Conservation (phyloP, 768 basidiomycete genomes). For the Leccinum subtestaceum region DNA sequence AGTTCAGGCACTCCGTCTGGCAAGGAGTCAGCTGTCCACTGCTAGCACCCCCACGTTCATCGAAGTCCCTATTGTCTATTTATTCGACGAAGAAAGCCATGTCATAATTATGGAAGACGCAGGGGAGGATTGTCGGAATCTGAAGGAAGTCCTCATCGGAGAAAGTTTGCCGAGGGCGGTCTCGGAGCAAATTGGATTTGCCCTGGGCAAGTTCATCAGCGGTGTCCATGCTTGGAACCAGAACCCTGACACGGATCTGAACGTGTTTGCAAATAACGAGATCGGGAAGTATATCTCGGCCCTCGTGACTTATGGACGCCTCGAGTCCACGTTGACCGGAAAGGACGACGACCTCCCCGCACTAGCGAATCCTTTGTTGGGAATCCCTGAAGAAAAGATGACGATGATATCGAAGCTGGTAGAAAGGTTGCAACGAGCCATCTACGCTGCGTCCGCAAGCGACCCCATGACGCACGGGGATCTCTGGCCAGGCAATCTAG, state of each 20-base stretch:
- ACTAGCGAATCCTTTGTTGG: slow-evolving; percentile 42
- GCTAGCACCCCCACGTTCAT: slow-evolving; percentile 36
- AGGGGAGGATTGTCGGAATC: slow-evolving; percentile 36
- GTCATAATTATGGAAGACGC: slow-evolving; percentile 65
- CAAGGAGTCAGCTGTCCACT: slow-evolving; percentile 33
- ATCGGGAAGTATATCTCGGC: slow-evolving; percentile 42
- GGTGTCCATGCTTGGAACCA: slow-evolving; percentile 49
- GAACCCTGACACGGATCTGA: slow-evolving; percentile 27
- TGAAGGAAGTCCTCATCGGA: slow-evolving; percentile 42
- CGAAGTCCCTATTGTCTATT: slow-evolving; percentile 47
- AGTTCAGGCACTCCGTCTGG: slow-evolving; percentile 48
- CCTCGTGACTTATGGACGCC: slow-evolving; percentile 42
- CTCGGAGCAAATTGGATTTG: slow-evolving; percentile 46
- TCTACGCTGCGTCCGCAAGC: slow-evolving; percentile 26
- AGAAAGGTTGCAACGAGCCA: slow-evolving; percentile 28
- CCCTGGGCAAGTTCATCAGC: slow-evolving; percentile 55
- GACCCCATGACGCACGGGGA: slow-evolving; percentile 49
- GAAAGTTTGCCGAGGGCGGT: slow-evolving; percentile 29
- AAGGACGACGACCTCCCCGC: slow-evolving; percentile 27
- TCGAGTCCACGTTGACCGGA: slow-evolving; percentile 40
- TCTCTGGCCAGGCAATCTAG: slow-evolving; percentile 71
- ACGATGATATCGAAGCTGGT: slow-evolving; percentile 33
- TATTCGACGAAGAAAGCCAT: slow-evolving; percentile 46
- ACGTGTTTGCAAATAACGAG: slow-evolving; percentile 39
- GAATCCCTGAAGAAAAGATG: slow-evolving; percentile 37